A percentile compares a stretch with the other conserved stretches of the same genome.
phyloP scores from a whole-genome alignment of 1,284 basidiomycete genomes.

The Chondrostereum purpureum region DNA sequence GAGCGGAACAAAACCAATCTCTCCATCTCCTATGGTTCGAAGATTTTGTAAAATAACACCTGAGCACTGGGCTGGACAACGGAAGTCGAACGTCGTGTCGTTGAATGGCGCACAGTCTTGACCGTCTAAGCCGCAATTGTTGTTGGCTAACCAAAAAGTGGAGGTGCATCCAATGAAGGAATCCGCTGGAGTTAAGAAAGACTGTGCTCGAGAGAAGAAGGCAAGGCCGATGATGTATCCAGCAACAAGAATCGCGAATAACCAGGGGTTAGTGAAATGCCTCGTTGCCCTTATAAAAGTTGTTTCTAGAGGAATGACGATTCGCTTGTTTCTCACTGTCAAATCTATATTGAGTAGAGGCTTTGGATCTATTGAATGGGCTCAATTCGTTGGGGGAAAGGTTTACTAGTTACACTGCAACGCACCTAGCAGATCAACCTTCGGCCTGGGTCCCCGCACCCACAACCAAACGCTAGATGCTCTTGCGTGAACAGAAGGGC shows the following conservation, averaged over 20 bases:
- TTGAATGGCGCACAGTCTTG: conserved; percentile 61
- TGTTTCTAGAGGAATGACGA: conserved; percentile 48
- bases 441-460: conserved; percentile 55
- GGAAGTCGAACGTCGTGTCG: conserved; percentile 60
- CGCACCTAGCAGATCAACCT: conserved; percentile 50
- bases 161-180: conserved; percentile 65
- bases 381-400: conserved; percentile 1
- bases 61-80: conserved; percentile 75
- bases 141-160: conserved; percentile 63
- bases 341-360: conserved; percentile 50
- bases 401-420: conserved; percentile 9
- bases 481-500: conserved; percentile 10
- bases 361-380: conserved; percentile 34
- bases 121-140: conserved; percentile 77
- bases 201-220: conserved; percentile 68
- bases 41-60: conserved; percentile 69
- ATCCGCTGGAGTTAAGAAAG: conserved; percentile 56
- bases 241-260: conserved; percentile 48
- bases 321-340: conserved; percentile 27
- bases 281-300: conserved; percentile 42
- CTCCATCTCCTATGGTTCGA: conserved; percentile 65
- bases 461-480: conserved; percentile 24
- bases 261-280: conserved; percentile 42
- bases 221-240: conserved; percentile 69
- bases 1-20: conserved; percentile 65